phyloP scores from a whole-genome alignment of 2,329 filamentous ascomycete species.

The Aspergillus transmontanensis region DNA sequence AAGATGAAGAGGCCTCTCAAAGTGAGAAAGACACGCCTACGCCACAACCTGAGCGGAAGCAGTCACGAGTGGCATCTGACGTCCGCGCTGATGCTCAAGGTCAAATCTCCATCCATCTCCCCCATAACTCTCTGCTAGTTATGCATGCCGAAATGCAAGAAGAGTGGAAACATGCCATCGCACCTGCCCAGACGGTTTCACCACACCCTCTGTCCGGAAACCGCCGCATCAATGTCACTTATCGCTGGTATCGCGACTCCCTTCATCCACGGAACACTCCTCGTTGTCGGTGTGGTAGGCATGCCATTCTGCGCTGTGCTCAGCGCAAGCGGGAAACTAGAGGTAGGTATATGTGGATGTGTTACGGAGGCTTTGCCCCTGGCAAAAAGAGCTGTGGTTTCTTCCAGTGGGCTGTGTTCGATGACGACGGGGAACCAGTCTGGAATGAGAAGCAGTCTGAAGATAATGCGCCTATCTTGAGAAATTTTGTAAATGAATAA shows the following conservation, averaged over 20 bases:
- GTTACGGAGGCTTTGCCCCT: slow-evolving; percentile 63
- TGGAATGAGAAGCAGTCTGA: slow-evolving; percentile 48
- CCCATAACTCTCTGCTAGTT: slow-evolving; percentile 88
- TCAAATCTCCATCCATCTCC: slow-evolving; percentile 89
- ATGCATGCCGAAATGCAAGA: slow-evolving; percentile 99
- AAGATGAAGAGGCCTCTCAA: slow-evolving; percentile 25
- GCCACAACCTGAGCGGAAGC: background rate
- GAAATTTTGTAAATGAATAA: slow-evolving; percentile 25
- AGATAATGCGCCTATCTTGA: slow-evolving; percentile 26
- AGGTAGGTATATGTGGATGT: slow-evolving; percentile 93
- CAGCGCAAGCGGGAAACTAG: slow-evolving; percentile 75
- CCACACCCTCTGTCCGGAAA: slow-evolving; percentile 82
- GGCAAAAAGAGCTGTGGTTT: slow-evolving; percentile 66
- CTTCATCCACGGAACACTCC: slow-evolving; percentile 80
- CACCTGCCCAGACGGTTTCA: slow-evolving; percentile 73
- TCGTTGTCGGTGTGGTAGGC: slow-evolving; percentile 72
- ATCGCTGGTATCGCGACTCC: slow-evolving; percentile 77
- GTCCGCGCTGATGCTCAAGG: slow-evolving; percentile 66
- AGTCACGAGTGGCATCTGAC: slow-evolving; percentile 13
- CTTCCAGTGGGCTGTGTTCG: slow-evolving; percentile 85
- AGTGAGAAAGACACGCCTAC: slow-evolving; percentile 24
- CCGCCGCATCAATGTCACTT: slow-evolving; percentile 89
- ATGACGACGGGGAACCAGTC: slow-evolving; percentile 79
- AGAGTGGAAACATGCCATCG: slow-evolving; percentile 89
- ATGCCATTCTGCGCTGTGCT: slow-evolving; percentile 72